A percentile compares a stretch with the other conserved stretches of the same genome.
These are phyloP conservation scores for Chenopodium formosanum DNA, from an alignment of 148 eudicot species.

Conservation along the genomic window DNA sequence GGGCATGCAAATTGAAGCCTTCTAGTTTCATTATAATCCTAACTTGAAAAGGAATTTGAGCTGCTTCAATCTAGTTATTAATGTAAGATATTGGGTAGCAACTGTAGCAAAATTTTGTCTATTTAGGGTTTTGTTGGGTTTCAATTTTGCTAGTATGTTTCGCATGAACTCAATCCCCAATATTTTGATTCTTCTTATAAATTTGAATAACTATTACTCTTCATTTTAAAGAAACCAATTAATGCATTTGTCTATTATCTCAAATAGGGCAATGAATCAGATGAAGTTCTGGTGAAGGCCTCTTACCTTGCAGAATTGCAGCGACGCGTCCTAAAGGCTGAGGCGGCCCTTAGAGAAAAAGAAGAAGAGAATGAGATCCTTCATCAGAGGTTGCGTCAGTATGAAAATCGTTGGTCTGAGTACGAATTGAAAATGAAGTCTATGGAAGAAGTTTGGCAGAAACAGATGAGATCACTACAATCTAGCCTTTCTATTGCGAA, in stretches of 20 bases:
- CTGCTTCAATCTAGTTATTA: neutral
- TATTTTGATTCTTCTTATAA: neutral
- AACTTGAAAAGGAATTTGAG: neutral
- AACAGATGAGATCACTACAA: constrained; percentile 95
- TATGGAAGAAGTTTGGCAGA: constrained; percentile 99
- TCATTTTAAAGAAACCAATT: neutral
- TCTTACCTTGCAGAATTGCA: constrained; percentile 89
- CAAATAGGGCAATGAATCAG: constrained; percentile 63
- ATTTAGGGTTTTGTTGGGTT: neutral
- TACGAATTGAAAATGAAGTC: constrained; percentile 97
- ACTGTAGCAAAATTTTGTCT: neutral
- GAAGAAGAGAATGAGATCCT: constrained; percentile 91
- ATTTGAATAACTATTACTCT: neutral
- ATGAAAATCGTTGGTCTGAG: constrained; percentile 89
- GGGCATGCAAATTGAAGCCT: neutral
- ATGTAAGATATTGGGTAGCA: neutral
- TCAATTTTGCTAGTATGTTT: constrained; percentile 1
- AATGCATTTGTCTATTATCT: constrained; percentile 4
- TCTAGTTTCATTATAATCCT: neutral
- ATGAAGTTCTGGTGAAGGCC: constrained; percentile 76
- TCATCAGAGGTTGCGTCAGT: constrained; percentile 80
- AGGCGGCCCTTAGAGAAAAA: constrained; percentile 79
- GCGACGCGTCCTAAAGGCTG: constrained; percentile 85
- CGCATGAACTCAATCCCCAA: neutral
- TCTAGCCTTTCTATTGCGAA: constrained; percentile 92